These are phyloP conservation scores for Aspergillus uvarum DNA, from an alignment of 2,329 filamentous ascomycete species.

Conservation along the genomic window DNA sequence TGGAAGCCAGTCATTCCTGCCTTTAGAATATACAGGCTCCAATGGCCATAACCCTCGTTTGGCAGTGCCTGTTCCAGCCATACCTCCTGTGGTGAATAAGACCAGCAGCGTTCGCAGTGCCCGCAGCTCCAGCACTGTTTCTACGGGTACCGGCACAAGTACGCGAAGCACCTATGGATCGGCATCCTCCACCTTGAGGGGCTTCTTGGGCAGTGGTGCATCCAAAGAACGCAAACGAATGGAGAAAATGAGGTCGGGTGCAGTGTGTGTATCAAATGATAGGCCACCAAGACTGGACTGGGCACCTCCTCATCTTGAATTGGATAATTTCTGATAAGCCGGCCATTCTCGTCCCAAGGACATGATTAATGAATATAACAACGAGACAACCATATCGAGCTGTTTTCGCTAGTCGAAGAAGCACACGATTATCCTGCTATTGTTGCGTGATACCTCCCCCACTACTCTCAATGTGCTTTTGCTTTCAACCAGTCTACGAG, in stretches of 20 bases:
- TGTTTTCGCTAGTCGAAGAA: conserved; percentile 18
- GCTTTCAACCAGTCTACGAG: not conserved
- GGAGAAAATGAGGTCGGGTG: conserved; percentile 27
- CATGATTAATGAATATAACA: conserved; percentile 12
- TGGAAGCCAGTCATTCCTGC: conserved; percentile 19
- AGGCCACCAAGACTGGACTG: conserved; percentile 38
- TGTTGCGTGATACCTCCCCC: not conserved
- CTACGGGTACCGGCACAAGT: conserved; percentile 37
- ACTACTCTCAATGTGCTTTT: not conserved
- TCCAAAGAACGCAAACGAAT: conserved; percentile 31
- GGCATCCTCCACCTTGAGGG: conserved; percentile 38
- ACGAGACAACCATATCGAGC: conserved; percentile 8
- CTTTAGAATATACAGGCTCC: conserved; percentile 24
- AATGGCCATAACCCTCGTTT: conserved; percentile 20
- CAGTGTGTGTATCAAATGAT: conserved; percentile 33
- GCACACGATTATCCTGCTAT: not conserved
- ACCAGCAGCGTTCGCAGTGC: conserved; percentile 38
- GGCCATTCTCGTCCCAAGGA: not conserved
- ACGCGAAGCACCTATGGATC: conserved; percentile 36
- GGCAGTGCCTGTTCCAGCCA: conserved; percentile 33
- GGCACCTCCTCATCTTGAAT: conserved; percentile 38
- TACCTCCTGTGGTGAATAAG: conserved; percentile 28
- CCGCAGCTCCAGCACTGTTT: conserved; percentile 38
- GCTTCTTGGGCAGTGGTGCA: conserved; percentile 33
- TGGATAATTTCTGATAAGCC: conserved; percentile 29